A percentile compares a stretch with the other conserved stretches of the same genome.
Evolutionary conservation across 495 filamentous ascomycete genomes (phyloP).

Genomic region (Hypoxylon rickii): DNA sequence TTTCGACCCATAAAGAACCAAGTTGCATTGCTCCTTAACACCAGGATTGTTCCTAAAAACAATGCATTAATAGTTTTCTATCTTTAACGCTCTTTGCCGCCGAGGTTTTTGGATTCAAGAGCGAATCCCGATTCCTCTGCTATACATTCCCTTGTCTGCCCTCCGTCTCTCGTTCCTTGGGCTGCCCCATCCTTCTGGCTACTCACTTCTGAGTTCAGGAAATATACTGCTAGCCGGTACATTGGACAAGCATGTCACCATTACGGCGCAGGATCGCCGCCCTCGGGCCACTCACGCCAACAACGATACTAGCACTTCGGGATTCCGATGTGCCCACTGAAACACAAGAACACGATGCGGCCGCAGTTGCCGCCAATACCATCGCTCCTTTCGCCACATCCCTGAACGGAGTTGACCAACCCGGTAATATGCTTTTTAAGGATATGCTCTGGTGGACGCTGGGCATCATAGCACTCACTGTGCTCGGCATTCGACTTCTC

Average conservation of each 20-base stretch:
- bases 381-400: constrained; percentile 53
- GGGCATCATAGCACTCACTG: constrained; percentile 49
- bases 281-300: constrained; percentile 29
- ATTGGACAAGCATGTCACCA: constrained; percentile 33
- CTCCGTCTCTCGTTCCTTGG: constrained; percentile 13
- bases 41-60: constrained; percentile 27
- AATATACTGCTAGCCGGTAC: constrained; percentile 6
- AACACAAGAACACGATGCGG: constrained; percentile 20
- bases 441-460: constrained; percentile 56
- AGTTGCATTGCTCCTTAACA: neutral
- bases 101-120: constrained; percentile 26
- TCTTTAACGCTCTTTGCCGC: constrained; percentile 32
- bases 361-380: constrained; percentile 35
- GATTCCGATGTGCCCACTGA: constrained; percentile 23
- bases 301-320: constrained; percentile 33
- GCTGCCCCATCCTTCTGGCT: constrained; percentile 5
- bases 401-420: constrained; percentile 58
- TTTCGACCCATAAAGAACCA: constrained; percentile 22
- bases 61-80: constrained; percentile 35
- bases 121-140: constrained; percentile 16
- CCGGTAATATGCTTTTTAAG: constrained; percentile 52
- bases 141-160: constrained; percentile 32
- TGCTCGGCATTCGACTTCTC: constrained; percentile 50
- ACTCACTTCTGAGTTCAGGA: constrained; percentile 14
- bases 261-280: constrained; percentile 40